Conservation (phyloP, 768 basidiomycete species). For the Tremella mesenterica region DNA sequence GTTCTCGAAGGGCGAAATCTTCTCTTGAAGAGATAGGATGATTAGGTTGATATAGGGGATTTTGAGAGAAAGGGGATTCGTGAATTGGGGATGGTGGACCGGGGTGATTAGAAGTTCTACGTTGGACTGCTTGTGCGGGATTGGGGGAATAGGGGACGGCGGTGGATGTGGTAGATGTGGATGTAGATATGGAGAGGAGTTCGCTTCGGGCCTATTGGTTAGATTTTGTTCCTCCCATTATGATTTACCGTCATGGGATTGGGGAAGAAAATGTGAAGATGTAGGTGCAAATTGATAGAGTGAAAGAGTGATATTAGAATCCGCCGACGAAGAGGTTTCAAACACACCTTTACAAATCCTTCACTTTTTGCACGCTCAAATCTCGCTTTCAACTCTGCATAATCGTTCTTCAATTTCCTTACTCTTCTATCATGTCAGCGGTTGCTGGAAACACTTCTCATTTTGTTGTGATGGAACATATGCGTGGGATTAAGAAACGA, state of each 20-base stretch:
- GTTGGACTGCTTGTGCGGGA: conserved; percentile 30
- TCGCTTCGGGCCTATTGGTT: conserved; percentile 21
- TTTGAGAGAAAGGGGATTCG: conserved; percentile 68
- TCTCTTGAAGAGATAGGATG: conserved; percentile 53
- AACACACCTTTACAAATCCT: conserved; percentile 22
- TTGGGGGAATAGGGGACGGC: conserved; percentile 44
- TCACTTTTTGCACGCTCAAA: conserved; percentile 66
- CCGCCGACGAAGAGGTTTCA: neutral
- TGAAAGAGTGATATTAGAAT: neutral
- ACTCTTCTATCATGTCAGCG: conserved; percentile 59
- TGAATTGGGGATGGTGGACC: conserved; percentile 50
- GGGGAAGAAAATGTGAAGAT: neutral
- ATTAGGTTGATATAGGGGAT: conserved; percentile 49
- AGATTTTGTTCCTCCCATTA: too few species aligned
- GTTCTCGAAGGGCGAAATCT: conserved; percentile 73
- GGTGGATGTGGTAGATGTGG: conserved; percentile 30
- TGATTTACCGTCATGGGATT: neutral
- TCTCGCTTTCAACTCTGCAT: conserved; percentile 67
- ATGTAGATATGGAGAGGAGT: conserved; percentile 18
- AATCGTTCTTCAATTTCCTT: conserved; percentile 81
- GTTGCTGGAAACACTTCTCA: too few species aligned
- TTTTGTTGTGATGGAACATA: too few species aligned
- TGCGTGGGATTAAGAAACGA: neutral
- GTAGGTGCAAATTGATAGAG: neutral
- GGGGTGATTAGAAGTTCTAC: conserved; percentile 22